phyloP scores from a whole-genome alignment of 2,329 filamentous ascomycete genomes.

The Sporothrix euskadiensis region DNA sequence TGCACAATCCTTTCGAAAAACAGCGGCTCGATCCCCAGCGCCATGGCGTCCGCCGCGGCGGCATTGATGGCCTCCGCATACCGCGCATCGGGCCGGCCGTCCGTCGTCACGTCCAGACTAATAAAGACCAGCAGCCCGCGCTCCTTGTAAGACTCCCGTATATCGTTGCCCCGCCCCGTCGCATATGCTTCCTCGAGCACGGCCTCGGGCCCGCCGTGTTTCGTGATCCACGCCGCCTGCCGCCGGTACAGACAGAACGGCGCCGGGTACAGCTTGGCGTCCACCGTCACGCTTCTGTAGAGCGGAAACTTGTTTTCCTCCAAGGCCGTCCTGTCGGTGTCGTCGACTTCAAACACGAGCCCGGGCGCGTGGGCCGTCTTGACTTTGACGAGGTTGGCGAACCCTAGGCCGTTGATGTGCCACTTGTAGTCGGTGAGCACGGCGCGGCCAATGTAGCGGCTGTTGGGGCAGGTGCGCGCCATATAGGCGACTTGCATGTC shows the following conservation, averaged over 20 bases:
- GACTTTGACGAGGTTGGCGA: conserved; percentile 14
- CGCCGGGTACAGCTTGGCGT: conserved; percentile 22
- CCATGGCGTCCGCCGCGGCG: conserved; percentile 25
- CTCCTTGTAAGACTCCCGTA: background rate
- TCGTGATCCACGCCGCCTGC: conserved; percentile 18
- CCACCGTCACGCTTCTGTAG: background rate
- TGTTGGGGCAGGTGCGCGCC: conserved; percentile 20
- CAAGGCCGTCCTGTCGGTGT: background rate
- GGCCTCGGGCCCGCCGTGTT: conserved; percentile 21
- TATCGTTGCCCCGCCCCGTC: background rate
- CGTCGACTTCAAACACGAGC: conserved; percentile 17
- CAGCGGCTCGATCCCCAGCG: conserved; percentile 13
- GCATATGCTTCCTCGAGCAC: conserved; percentile 14
- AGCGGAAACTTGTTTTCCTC: background rate
- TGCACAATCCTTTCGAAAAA: conserved; percentile 25
- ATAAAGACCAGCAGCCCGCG: background rate
- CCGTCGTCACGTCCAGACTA: background rate
- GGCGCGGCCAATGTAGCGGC: conserved; percentile 27
- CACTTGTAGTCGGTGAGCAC: conserved; percentile 19
- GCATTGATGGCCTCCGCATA: conserved; percentile 22
- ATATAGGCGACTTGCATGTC: conserved; percentile 27
- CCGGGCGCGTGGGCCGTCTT: conserved; percentile 20
- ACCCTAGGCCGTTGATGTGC: conserved; percentile 24
- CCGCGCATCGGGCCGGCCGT: background rate
- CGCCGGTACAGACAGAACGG: conserved; percentile 24